phyloP scores from a whole-genome alignment of 2,329 filamentous ascomycete genomes.

The Thelonectria olida region DNA sequence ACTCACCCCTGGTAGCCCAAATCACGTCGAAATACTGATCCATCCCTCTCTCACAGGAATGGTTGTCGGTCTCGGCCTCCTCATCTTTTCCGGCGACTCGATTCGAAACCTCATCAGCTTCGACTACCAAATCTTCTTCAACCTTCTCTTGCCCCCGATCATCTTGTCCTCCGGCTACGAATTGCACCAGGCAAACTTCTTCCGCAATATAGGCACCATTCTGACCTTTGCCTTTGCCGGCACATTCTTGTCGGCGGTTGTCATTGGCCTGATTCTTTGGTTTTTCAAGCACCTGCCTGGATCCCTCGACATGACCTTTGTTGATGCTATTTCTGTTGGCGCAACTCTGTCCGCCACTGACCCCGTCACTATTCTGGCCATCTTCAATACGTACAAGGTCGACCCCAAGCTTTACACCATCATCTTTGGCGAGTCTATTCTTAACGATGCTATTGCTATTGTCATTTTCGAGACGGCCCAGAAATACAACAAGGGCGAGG shows the following conservation, averaged over 20 bases:
- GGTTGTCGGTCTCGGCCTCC: conserved; percentile 90
- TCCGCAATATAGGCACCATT: conserved; percentile 96
- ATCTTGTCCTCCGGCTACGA: conserved; percentile 98
- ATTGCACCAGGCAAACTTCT: conserved; percentile 98
- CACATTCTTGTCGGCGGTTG: conserved; percentile 96
- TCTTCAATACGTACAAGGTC: conserved; percentile 99
- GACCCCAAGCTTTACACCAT: conserved; percentile 98
- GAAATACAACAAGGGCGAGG: conserved; percentile 81
- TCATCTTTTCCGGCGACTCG: conserved; percentile 81
- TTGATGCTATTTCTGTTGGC: conserved; percentile 95
- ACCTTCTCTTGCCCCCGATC: conserved; percentile 96
- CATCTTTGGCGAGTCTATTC: conserved; percentile 97
- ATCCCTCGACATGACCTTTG: conserved; percentile 85
- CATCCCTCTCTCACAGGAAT: conserved; percentile 70
- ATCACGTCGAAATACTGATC: conserved; percentile 34
- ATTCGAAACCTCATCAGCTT: conserved; percentile 94
- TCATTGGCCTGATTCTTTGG: conserved; percentile 88
- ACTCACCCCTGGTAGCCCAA: not conserved
- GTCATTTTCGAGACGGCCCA: conserved; percentile 98
- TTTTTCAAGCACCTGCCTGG: conserved; percentile 89
- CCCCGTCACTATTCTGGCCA: conserved; percentile 95
- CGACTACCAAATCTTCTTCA: conserved; percentile 99
- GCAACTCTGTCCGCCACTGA: conserved; percentile 97
- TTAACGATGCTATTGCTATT: conserved; percentile 98
- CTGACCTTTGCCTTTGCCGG: conserved; percentile 97